Conservation (phyloP, 2,329 filamentous ascomycete genomes). For the Ceratocystis albifundus region DNA sequence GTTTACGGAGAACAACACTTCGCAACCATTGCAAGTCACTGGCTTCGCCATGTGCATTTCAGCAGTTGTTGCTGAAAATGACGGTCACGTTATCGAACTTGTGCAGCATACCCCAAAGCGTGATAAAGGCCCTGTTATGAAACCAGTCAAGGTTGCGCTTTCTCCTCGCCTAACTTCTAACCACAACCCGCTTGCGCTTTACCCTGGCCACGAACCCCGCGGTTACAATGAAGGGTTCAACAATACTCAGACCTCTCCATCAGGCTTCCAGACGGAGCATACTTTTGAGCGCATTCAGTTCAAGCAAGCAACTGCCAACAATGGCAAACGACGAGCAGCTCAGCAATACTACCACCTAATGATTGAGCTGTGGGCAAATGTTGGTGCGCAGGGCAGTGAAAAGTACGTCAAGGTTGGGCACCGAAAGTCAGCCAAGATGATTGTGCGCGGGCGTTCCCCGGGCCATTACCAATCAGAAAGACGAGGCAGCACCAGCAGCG, state of each 20-base stretch:
- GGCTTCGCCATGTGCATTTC: slow-evolving; percentile 76
- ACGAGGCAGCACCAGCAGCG: slow-evolving; percentile 57
- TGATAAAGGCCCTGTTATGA: slow-evolving; percentile 72
- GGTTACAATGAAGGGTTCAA: slow-evolving; percentile 25
- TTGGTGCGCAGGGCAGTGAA: slow-evolving; percentile 40
- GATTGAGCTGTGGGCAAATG: slow-evolving; percentile 67
- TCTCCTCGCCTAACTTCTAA: slow-evolving; percentile 51
- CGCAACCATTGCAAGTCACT: slow-evolving; percentile 52
- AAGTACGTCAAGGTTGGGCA: slow-evolving; percentile 61
- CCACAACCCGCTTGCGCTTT: slow-evolving; percentile 38
- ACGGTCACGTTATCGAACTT: slow-evolving; percentile 66
- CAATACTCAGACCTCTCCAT: slow-evolving; percentile 28
- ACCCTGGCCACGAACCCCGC: slow-evolving; percentile 31
- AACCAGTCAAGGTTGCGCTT: slow-evolving; percentile 58
- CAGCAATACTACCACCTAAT: slow-evolving; percentile 91
- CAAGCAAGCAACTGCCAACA: slow-evolving; percentile 87
- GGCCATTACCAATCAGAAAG: slow-evolving; percentile 67
- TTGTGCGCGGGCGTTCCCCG: slow-evolving; percentile 73
- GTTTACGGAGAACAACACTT: slow-evolving; percentile 40
- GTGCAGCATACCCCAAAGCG: slow-evolving; percentile 87
- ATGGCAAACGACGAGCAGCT: slow-evolving; percentile 77
- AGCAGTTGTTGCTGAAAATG: slow-evolving; percentile 65
- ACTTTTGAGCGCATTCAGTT: slow-evolving; percentile 87
- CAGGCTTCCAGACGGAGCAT: slow-evolving; percentile 40
- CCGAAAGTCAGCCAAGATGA: slow-evolving; percentile 66